phyloP scores from a whole-genome alignment of 345 rosid genomes.

The Ceriops tagal region DNA sequence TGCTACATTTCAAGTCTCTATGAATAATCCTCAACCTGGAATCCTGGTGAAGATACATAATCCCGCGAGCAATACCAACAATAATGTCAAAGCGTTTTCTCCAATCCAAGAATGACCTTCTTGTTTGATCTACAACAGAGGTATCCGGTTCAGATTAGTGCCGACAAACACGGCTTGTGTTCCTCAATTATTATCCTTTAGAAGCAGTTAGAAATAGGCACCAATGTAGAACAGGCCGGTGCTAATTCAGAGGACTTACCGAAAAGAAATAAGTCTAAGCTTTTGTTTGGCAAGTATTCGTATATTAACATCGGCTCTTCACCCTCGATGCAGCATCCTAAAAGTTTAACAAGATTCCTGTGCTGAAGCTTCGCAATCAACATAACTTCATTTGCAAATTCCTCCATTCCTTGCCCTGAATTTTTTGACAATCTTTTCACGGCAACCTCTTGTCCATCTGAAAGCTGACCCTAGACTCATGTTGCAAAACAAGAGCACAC shows the following conservation, averaged over 20 bases:
- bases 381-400: slow-evolving; percentile 61
- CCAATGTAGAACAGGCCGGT: neutral
- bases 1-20: slow-evolving; percentile 65
- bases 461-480: neutral
- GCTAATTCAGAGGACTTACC: slow-evolving; percentile 34
- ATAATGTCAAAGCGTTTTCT: slow-evolving; percentile 48
- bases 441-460: slow-evolving; percentile 58
- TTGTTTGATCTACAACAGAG: slow-evolving; percentile 38
- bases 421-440: slow-evolving; percentile 58
- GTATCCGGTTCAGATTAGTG: neutral
- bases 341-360: slow-evolving; percentile 61
- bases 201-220: neutral
- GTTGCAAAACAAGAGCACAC: neutral
- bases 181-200: neutral
- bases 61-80: slow-evolving; percentile 59
- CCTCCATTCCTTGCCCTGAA: slow-evolving; percentile 67
- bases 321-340: slow-evolving; percentile 56
- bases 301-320: slow-evolving; percentile 73
- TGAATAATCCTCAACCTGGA: slow-evolving; percentile 72
- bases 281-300: slow-evolving; percentile 73
- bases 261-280: slow-evolving; percentile 66
- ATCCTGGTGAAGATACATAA: slow-evolving; percentile 69
- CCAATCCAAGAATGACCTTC: slow-evolving; percentile 45
- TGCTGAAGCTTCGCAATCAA: slow-evolving; percentile 72
- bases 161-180: neutral